Conservation (phyloP, 2,329 filamentous ascomycete genomes). For the Apiospora marii region DNA sequence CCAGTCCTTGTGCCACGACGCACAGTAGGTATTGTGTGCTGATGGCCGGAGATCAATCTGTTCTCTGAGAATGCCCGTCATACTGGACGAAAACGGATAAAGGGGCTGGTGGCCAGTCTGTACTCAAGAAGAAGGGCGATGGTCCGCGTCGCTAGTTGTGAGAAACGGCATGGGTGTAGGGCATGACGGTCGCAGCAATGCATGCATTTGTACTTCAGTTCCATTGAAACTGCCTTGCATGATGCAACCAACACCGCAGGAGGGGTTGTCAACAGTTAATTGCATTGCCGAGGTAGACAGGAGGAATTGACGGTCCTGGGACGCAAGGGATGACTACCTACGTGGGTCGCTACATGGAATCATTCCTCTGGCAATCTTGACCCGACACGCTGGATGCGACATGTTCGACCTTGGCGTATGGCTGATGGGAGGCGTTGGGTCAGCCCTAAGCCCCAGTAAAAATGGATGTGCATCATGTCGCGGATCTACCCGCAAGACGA, state of each 20-base stretch:
- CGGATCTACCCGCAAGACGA: no score
- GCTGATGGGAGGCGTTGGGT: no score
- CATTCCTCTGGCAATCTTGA: background rate
- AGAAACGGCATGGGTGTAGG: background rate
- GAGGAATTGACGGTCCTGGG: background rate
- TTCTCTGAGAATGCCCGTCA: constrained; percentile 30
- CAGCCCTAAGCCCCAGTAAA: no score
- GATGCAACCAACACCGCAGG: background rate
- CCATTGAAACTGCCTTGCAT: background rate
- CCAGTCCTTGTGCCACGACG: constrained; percentile 35
- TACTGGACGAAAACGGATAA: background rate
- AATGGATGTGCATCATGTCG: no score
- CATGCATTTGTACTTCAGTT: background rate
- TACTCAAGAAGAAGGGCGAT: no score
- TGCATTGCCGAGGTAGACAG: background rate
- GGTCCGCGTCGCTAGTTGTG: background rate
- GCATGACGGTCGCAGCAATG: background rate
- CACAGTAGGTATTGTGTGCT: constrained; percentile 30
- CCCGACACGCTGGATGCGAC: no score
- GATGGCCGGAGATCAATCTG: constrained; percentile 33
- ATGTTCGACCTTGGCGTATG: no score
- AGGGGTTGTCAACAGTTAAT: background rate
- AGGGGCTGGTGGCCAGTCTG: no score
- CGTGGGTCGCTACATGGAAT: no score
- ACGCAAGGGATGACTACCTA: background rate